A percentile compares a stretch with the other conserved stretches of the same genome.
Conservation (phyloP, 176 grass and related monocot genomes). For the Zea luxurians region DNA sequence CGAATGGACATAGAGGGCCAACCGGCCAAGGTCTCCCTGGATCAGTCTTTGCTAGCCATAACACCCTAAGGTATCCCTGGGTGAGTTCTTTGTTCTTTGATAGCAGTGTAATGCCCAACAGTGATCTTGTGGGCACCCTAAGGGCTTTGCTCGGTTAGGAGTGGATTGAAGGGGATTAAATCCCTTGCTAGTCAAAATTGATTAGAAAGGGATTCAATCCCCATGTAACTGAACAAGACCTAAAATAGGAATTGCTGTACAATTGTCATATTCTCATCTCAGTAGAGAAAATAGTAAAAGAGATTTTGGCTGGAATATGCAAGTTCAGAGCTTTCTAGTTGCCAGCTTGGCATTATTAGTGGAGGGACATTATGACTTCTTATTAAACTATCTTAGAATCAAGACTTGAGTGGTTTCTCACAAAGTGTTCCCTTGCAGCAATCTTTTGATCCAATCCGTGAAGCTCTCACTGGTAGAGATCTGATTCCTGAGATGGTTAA, state of each 20-base stretch:
- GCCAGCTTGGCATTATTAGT: neutral
- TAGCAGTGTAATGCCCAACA: neutral
- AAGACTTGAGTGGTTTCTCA: slow-evolving; percentile 19
- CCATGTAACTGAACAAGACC: too few species aligned
- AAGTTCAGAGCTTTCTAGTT: slow-evolving; percentile 16
- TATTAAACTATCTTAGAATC: slow-evolving; percentile 10
- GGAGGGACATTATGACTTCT: neutral
- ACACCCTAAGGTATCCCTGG: too few species aligned
- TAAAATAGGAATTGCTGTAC: neutral
- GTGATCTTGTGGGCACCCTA: neutral
- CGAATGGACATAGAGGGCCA: too few species aligned
- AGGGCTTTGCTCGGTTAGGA: too few species aligned
- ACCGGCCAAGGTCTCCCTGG: too few species aligned
- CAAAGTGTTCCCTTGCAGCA: slow-evolving; percentile 49
- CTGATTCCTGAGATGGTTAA: slow-evolving; percentile 92
- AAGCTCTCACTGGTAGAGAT: slow-evolving; percentile 57
- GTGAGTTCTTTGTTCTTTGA: neutral
- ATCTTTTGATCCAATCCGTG: slow-evolving; percentile 95
- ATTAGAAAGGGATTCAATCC: too few species aligned
- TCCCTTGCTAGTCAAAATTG: too few species aligned
- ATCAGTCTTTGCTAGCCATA: too few species aligned
- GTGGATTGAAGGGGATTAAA: too few species aligned
- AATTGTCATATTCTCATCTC: neutral
- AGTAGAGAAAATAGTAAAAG: neutral
- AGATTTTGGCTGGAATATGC: neutral